Evolutionary conservation across 257 asterid species (phyloP).

Genomic region (Jaltomata sinuosa): DNA sequence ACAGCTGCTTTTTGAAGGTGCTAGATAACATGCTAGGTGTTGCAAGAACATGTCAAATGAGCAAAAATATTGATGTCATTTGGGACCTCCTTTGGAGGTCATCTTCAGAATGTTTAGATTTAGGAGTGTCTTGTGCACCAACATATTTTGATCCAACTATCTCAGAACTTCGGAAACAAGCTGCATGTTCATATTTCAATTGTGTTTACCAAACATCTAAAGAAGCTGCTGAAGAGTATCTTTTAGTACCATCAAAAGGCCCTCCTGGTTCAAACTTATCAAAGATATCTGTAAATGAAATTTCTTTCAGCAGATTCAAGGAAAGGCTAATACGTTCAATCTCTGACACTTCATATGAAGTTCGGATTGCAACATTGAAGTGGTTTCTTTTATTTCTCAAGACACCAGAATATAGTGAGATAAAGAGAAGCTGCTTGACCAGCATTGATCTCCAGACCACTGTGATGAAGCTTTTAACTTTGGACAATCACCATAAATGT

Average conservation of each 20-base stretch:
- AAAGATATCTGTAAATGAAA: constrained; percentile 28
- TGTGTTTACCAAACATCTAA: constrained; percentile 57
- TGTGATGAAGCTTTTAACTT: constrained; percentile 44
- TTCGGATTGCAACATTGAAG: constrained; percentile 69
- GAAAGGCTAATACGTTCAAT: constrained; percentile 49
- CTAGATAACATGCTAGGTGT: constrained; percentile 76
- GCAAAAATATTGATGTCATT: constrained; percentile 40
- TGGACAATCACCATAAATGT: constrained; percentile 83
- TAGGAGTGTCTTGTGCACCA: constrained; percentile 30
- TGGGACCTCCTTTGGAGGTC: constrained; percentile 64
- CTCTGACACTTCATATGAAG: constrained; percentile 79
- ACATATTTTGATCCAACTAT: constrained; percentile 65
- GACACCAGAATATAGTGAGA: constrained; percentile 30
- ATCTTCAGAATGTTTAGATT: constrained; percentile 67
- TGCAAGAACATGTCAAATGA: constrained; percentile 49
- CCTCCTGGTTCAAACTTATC: constrained; percentile 29
- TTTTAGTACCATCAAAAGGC: constrained; percentile 15
- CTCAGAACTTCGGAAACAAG: constrained; percentile 82
- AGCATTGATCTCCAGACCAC: constrained; percentile 49
- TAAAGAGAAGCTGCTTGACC: constrained; percentile 33
- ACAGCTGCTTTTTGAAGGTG: constrained; percentile 45
- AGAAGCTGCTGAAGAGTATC: constrained; percentile 43
- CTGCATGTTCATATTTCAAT: constrained; percentile 74
- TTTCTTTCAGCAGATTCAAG: constrained; percentile 34
- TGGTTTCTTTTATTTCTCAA: constrained; percentile 71